These are phyloP conservation scores for Liriodendron chinense DNA, from an alignment of 164 flowering plant genomes.

Conservation along the genomic window DNA sequence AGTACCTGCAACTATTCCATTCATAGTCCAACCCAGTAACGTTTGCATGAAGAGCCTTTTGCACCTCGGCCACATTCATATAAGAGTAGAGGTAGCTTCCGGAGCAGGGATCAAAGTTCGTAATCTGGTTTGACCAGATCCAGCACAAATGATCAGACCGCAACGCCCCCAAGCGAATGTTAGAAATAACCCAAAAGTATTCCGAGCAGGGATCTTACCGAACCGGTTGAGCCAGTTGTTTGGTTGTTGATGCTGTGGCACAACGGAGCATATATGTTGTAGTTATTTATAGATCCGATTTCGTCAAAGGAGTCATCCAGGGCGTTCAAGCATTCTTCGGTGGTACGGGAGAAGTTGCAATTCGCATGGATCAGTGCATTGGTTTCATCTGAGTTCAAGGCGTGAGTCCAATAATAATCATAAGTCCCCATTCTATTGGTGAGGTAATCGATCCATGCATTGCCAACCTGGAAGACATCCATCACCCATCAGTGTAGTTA, in stretches of 20 bases:
- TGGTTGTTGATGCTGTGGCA: constrained; percentile 14
- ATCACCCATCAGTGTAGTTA: no score
- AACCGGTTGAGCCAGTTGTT: constrained; percentile 12
- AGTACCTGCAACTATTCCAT: constrained; percentile 37
- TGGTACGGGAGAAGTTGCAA: constrained; percentile 19
- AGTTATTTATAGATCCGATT: constrained; percentile 18
- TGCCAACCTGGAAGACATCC: constrained; percentile 37
- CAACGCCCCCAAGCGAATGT: no score
- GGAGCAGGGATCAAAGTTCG: constrained; percentile 30
- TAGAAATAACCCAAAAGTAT: no score
- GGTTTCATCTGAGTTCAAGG: constrained; percentile 41
- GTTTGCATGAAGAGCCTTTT: constrained; percentile 33
- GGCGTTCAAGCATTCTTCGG: constrained; percentile 5
- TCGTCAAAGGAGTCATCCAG: background rate
- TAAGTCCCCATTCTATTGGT: constrained; percentile 19
- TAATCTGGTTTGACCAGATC: background rate
- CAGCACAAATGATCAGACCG: background rate
- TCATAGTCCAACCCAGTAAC: constrained; percentile 8
- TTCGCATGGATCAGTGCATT: constrained; percentile 15
- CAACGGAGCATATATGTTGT: constrained; percentile 46
- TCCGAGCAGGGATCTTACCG: constrained; percentile 20
- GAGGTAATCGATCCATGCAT: constrained; percentile 33
- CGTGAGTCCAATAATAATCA: constrained; percentile 42
- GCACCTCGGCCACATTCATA: constrained; percentile 34
- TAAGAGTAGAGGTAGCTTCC: constrained; percentile 16